Evolutionary conservation across 2,329 filamentous ascomycete species (phyloP), one percentile per base, ranked within the genome.

Genomic region (Aureobasidium sp.): DNA sequence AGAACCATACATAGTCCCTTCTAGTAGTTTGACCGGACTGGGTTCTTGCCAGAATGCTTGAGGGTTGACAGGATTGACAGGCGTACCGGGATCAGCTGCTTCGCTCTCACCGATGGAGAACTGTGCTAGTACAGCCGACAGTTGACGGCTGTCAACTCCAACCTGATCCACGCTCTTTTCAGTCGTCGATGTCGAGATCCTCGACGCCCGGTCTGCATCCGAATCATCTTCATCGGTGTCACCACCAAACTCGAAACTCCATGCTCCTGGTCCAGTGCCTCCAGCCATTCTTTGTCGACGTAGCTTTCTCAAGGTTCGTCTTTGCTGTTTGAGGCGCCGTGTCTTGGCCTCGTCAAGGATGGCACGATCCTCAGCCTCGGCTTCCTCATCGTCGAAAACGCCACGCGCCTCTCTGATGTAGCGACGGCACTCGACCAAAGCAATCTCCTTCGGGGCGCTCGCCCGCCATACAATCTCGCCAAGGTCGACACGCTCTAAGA

Each of bases 381-480:
- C 74, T 42, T 70, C 72, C 37, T 78, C 75, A 53, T 79, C 74
- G 60, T 77, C 73, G 58, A 76, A 74, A 32, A 75, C 71, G 51
- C 77, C 78, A 47, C 72, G 79, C 72, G 85, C 83, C 70, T 91
- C 88, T 58, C 85, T 84, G 71, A 95, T 88, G 67, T 94, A 84
- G 61, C 92, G 85, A 63, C 86, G 82, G 68, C 90, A 89, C 73
- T 99, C 94, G 69, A 91, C 87, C 36, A 86, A 80, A 68, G 90
- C 90, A 66, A 97, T 89, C 70, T 91, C 89, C 62, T 87, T 88
- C 7, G 91, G 80, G 6, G 91, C 93, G 76, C 92, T 91, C 73
- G 89, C 93, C 61, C 94, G 86, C 94, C 94, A 99, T 52, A 91
- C 84, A 62, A 99, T 90, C 76, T 99, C 94, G 57, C 94, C 93